These are phyloP conservation scores for Dioscorea dumetorum DNA, from an alignment of 106 monocot genomes.

Conservation along the genomic window DNA sequence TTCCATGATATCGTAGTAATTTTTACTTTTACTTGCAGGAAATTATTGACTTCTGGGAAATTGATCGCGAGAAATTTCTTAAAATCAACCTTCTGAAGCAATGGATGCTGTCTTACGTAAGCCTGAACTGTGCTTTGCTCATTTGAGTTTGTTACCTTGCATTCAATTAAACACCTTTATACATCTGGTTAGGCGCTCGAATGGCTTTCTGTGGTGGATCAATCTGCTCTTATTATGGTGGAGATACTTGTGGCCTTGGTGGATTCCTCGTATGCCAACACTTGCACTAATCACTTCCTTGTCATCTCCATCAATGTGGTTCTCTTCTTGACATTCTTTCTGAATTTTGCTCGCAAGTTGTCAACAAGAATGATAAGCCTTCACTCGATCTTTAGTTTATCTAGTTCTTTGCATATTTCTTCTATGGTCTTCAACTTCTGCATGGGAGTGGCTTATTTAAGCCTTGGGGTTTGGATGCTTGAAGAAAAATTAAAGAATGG, in stretches of 20 bases:
- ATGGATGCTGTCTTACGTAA: neutral
- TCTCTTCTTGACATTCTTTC: constrained; percentile 28
- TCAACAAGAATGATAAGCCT: neutral
- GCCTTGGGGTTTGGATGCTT: constrained; percentile 34
- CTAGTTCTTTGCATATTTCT: constrained; percentile 16
- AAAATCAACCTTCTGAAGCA: neutral
- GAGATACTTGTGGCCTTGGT: constrained; percentile 1
- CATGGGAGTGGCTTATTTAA: constrained; percentile 43
- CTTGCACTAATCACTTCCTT: constrained; percentile 32
- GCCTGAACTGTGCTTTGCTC: neutral
- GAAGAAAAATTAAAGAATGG: constrained; percentile 16
- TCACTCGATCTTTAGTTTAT: constrained; percentile 1
- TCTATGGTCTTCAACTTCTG: constrained; percentile 25
- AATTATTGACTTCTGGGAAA: neutral
- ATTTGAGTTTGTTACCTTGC: neutral
- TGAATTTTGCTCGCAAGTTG: constrained; percentile 15
- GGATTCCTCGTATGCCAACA: constrained; percentile 20
- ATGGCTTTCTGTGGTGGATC: constrained; percentile 4
- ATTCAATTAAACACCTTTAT: neutral
- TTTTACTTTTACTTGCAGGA: neutral
- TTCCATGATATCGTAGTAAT: neutral
- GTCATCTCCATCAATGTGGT: constrained; percentile 23
- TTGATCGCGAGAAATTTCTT: neutral
- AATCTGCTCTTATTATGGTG: neutral
- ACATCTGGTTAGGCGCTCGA: constrained; percentile 5